Evolutionary conservation across 2,329 filamentous ascomycete species (phyloP).

Genomic region (Didymella arachidicola): DNA sequence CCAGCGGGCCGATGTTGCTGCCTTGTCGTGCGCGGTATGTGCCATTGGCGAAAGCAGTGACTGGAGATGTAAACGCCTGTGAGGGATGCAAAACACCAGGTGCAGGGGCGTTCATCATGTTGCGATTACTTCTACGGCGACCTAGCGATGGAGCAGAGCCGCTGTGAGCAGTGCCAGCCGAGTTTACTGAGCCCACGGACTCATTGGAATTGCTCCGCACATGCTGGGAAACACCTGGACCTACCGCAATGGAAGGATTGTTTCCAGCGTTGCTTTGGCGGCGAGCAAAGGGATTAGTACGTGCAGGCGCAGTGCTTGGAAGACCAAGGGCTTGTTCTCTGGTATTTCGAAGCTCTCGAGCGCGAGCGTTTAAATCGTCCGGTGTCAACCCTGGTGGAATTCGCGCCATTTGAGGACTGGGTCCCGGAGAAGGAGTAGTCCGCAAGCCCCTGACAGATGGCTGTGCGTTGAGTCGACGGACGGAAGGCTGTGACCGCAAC

Average conservation of each 20-base stretch:
- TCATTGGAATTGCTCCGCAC: slow-evolving; percentile 47
- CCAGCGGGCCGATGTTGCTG: slow-evolving; percentile 33
- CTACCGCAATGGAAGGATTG: slow-evolving; percentile 22
- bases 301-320: slow-evolving; percentile 35
- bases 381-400: slow-evolving; percentile 38
- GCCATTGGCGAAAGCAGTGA: slow-evolving; percentile 37
- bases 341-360: slow-evolving; percentile 49
- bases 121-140: slow-evolving; percentile 48
- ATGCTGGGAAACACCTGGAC: slow-evolving; percentile 31
- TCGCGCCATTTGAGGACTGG: slow-evolving; percentile 22
- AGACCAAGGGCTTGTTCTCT: slow-evolving; percentile 44
- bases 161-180: slow-evolving; percentile 39
- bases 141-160: slow-evolving; percentile 41
- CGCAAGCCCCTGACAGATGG: slow-evolving; percentile 48
- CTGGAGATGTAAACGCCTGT: slow-evolving; percentile 38
- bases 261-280: slow-evolving; percentile 37
- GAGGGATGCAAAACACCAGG: slow-evolving; percentile 34
- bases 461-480: slow-evolving; percentile 46
- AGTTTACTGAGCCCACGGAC: slow-evolving; percentile 39
- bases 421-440: slow-evolving; percentile 41
- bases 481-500: slow-evolving; percentile 48
- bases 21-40: slow-evolving; percentile 39
- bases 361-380: slow-evolving; percentile 46
- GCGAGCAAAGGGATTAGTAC: slow-evolving; percentile 50
- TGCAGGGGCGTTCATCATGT: slow-evolving; percentile 37